Percentiles rank a stretch among this genome's conserved stretches.
phyloP scores from a whole-genome alignment of 163 green algal species.

The Coccomyxa subellipsoidea region DNA sequence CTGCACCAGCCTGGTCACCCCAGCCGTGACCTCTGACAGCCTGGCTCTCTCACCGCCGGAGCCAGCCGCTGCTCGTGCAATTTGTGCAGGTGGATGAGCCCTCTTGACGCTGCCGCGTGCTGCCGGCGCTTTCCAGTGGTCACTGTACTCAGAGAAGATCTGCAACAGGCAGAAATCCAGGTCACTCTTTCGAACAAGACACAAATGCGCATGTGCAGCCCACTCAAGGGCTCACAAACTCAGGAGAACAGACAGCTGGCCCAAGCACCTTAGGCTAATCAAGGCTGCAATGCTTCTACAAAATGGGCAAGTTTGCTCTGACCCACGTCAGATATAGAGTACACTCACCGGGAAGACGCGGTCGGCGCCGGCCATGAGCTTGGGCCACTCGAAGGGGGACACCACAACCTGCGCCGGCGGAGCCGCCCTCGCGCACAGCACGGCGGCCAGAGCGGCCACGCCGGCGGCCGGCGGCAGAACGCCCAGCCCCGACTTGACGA shows the following conservation, averaged over 20 bases:
- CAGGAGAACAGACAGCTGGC: no score
- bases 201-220: no score
- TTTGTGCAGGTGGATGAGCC: neutral
- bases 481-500: constrained; percentile 69
- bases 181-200: no score
- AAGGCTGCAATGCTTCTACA: neutral
- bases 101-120: neutral
- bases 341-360: constrained; percentile 22
- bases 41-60: neutral
- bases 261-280: no score
- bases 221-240: no score
- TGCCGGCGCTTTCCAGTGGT: neutral
- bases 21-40: neutral
- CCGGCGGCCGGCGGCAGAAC: constrained; percentile 55
- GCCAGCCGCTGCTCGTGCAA: neutral
- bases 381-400: constrained; percentile 27
- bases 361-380: constrained; percentile 22
- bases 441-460: constrained; percentile 28
- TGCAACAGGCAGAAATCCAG: neutral
- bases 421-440: neutral
- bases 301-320: neutral
- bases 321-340: no score
- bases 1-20: neutral
- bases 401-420: constrained; percentile 15
- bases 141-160: neutral